Evolutionary conservation across 75 land plant species (phyloP), one percentile per base, ranked within the genome.

Genomic region (Ceratopteris richardii): DNA sequence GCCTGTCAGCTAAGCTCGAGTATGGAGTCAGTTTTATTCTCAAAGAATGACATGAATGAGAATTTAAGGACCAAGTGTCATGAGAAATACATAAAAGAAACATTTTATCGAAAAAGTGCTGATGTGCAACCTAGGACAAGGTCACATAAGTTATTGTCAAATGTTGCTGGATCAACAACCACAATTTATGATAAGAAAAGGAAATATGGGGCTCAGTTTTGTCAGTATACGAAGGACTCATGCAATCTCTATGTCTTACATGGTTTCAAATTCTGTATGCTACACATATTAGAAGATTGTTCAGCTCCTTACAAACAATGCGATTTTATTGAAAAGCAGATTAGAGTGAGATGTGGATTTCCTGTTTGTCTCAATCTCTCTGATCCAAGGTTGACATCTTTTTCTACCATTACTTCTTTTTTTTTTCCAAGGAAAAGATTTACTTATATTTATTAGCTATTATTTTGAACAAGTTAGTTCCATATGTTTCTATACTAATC

Each of bases 251-350:
- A 66, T 66, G 69, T 60, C 26, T 26, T 66, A 24, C 20, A 50
- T 59, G 69, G 69, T 1, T 66, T 26, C 29, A 26, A 1, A 46
- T 66, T 60, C 53, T 66, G 69, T 55, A 60, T 66, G 65, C 66
- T 58, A 47, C 69, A 66, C 36, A 60, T 66, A 21, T 26, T 66
- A 43, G 69, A 66, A 31, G 69, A 66, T 59, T 30, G 65, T n/a
- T 60, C 52, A 44, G 63, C 69, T 48, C 69, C 69, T 30, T 66
- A 66, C 19, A 66, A 66, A 53, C 69, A 66, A 28, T 66, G 69
- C 36, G 63, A 66, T 46, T 66, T 59, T 66, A 33, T 66, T 19
- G 61, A n/a, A 7, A 39, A 23, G 10, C 26, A 46, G 28, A 59
- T 21, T 22, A 16, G 33, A 9, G 25, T 25, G 14, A 59, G 69